Base-by-base conservation (phyloP, 2,329 filamentous ascomycete genomes). In the Arthrobotrys sinensis region DNA sequence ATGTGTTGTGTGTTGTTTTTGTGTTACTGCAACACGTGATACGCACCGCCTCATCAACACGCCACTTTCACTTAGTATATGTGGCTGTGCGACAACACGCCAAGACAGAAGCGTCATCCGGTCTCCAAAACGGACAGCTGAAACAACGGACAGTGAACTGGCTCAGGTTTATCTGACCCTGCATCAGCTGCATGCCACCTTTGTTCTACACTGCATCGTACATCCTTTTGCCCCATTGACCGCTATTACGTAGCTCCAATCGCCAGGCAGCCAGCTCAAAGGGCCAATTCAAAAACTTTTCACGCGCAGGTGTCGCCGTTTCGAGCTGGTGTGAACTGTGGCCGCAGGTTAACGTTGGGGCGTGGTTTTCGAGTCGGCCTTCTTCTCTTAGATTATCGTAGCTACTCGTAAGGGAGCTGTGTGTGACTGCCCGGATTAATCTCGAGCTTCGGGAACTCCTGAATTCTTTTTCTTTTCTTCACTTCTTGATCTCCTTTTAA, bases 211-310 rank as follows among this genome's bases (percentile, higher is more conserved):
- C 4, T 38, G 8, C n/a, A 53, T 53, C 6, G 8, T 34, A 53
- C 48, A 32, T 3, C 10, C 19, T 53, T 53, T 53, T 53, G 5
- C 28, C 34, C 16, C 52, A 40, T 57, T 57, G 52, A 19, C 34
- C 21, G 7, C 34, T 57, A 57, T 57, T 57, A 57, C 52, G 52
- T 57, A 57, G 52, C 52, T 57, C 52, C 52, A 57, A 57, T 57
- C 52, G 52, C 52, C 52, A 57, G 52, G 52, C 52, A 57, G 52
- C 52, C 52, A 57, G 32, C 52, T 34, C 50, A 53, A 53, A 36
- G 10, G 7, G 50, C n/a, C 50, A 28, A 16, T 53, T 53, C 32
- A 16, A 57, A 40, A 57, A 57, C n/a, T 57, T 40, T 57, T 57
- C 32, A 40, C 34, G 52, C 32, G 34, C 32, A 28, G 7, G 52